These are phyloP conservation scores for Lotmaria passim DNA, from an alignment of 208 protist genomes.

Conservation along the genomic window DNA sequence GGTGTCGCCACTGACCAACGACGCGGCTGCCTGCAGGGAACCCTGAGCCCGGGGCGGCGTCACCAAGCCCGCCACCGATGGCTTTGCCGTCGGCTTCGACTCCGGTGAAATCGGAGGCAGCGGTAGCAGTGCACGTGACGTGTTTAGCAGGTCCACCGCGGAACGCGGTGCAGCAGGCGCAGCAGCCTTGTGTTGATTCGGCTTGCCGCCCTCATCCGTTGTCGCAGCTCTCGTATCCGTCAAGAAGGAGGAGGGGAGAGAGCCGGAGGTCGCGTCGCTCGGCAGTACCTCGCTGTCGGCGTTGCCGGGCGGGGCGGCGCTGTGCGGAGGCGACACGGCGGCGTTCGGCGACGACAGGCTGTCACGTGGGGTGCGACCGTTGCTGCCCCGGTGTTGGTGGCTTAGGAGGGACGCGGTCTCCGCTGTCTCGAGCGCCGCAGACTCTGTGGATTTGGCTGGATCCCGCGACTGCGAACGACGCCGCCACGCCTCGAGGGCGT, in stretches of 20 bases:
- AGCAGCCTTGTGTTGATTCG: neutral
- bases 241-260: neutral
- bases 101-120: neutral
- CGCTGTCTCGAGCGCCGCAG: neutral
- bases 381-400: too few species aligned
- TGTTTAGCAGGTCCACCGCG: neutral
- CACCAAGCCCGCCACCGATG: neutral
- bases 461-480: slow-evolving; percentile 3
- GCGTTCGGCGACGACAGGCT: neutral
- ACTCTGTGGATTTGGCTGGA: neutral
- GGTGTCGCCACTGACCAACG: too few species aligned
- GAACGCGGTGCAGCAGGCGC: neutral
- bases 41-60: neutral
- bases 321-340: neutral
- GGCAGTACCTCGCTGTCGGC: neutral
- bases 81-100: neutral
- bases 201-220: neutral
- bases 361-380: neutral
- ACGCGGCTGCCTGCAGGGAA: neutral
- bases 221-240: neutral
- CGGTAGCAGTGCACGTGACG: neutral
- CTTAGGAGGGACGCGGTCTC: neutral
- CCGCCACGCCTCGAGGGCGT: slow-evolving; percentile 9
- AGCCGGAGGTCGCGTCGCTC: neutral
- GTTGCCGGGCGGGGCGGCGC: slow-evolving; percentile 2